Evolutionary conservation across 192 early-diverging fungal genomes (phyloP).

Genomic region (Coemansia sp.): DNA sequence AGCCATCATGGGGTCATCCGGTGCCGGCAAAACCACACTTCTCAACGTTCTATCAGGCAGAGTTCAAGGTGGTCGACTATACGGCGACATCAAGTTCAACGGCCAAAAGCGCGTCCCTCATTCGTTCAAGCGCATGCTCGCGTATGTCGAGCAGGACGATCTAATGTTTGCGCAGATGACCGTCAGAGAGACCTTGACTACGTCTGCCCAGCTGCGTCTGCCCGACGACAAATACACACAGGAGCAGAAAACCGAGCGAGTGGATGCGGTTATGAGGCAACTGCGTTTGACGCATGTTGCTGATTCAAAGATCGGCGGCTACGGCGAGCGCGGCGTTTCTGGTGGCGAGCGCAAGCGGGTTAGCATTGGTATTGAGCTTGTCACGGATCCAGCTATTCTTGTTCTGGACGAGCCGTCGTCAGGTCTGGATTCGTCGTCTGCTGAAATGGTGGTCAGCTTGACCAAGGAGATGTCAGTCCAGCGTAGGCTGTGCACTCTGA

Average conservation of each 20-base stretch:
- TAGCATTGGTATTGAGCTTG: slow-evolving; percentile 48
- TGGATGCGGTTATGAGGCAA: slow-evolving; percentile 61
- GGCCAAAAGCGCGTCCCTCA: slow-evolving; percentile 36
- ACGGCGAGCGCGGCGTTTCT: slow-evolving; percentile 45
- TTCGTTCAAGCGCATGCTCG: slow-evolving; percentile 50
- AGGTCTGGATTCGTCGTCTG: slow-evolving; percentile 67
- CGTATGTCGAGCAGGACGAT: slow-evolving; percentile 57
- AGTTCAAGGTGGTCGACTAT: slow-evolving; percentile 57
- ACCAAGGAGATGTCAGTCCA: slow-evolving; percentile 58
- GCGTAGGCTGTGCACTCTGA: slow-evolving; percentile 69
- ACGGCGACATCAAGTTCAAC: slow-evolving; percentile 58
- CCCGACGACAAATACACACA: slow-evolving; percentile 52
- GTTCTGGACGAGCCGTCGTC: slow-evolving; percentile 60
- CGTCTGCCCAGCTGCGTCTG: slow-evolving; percentile 70
- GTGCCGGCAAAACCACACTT: slow-evolving; percentile 85
- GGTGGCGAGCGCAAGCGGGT: slow-evolving; percentile 58
- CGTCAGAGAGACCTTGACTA: slow-evolving; percentile 73
- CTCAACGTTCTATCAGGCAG: slow-evolving; percentile 75
- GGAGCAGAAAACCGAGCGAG: slow-evolving; percentile 56
- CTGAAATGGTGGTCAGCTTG: slow-evolving; percentile 59
- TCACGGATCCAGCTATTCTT: slow-evolving; percentile 57
- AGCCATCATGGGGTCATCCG: slow-evolving; percentile 89
- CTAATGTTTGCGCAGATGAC: slow-evolving; percentile 59
- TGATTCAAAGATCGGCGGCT: slow-evolving; percentile 51
- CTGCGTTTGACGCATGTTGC: slow-evolving; percentile 64